A percentile compares a stretch with the other conserved stretches of the same genome.
Evolutionary conservation across 2,329 filamentous ascomycete species (phyloP).

Genomic region (Stylonectria norvegica): DNA sequence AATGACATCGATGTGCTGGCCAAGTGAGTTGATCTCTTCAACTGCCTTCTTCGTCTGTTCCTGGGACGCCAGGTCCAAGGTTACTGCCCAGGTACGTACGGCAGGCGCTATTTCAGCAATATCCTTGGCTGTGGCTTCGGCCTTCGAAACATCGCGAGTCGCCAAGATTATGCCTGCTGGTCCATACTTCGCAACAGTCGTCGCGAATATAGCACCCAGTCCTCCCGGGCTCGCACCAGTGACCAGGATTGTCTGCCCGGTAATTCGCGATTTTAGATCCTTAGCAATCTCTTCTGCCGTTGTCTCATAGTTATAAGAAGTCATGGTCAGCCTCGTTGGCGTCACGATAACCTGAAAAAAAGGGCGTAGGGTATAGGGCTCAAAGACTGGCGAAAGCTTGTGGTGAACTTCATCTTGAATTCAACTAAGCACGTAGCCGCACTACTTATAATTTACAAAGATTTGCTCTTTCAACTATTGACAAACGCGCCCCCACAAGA

Average conservation of each 20-base stretch:
- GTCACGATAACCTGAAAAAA: too few relatives aligned
- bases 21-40: neutral
- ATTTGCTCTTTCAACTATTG: too few relatives aligned
- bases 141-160: neutral
- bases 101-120: neutral
- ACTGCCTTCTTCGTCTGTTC: neutral
- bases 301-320: neutral
- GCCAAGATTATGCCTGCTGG: neutral
- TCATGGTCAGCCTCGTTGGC: neutral
- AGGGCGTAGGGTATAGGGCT: neutral
- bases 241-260: neutral
- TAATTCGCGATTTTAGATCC: neutral
- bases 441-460: too few relatives aligned
- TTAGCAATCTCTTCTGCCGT: neutral
- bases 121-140: neutral
- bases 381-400: neutral
- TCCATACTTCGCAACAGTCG: neutral
- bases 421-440: too few relatives aligned
- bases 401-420: neutral
- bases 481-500: too few relatives aligned
- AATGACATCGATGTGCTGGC: neutral
- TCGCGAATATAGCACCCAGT: neutral
- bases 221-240: neutral
- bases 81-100: neutral
- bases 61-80: neutral